Evolutionary conservation across 1,284 basidiomycete genomes (phyloP), one percentile per base, ranked within the genome.

Genomic region (Mycosarcoma mackinlayi): DNA sequence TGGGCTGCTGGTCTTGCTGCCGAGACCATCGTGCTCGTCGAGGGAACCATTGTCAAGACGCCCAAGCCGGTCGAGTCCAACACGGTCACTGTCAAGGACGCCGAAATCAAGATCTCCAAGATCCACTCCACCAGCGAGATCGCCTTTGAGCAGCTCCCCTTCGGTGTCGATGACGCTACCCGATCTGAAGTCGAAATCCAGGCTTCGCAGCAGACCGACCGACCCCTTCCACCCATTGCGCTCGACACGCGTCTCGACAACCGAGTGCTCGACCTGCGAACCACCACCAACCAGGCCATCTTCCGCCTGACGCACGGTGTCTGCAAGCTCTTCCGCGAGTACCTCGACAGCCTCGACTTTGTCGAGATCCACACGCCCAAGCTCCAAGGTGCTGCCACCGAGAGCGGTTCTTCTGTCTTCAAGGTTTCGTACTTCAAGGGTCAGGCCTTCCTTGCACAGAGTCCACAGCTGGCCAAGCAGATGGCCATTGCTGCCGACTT

Each of bases 401-500:
- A 98, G 85, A 93, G 91, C 31, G 96, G 96, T 13, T 92, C 96
- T 18, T 92, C 91, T 31, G 96, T 99, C 35, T 99, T 99, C 88
- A 94, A 94, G 86, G 93, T 99, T 50, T 88, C 88, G 80, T 99
- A 99, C 85, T 99, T 98, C 86, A 97, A 98, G 91, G 92, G 92
- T 34, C 88, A 85, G 72, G 96, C 96, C 1, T 98, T 88, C 86
- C 88, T 99, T 25, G 96, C 96, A 7, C 96, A 99, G 84, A 93
- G 91, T 45, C 96, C 96, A 39, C 96, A 99, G 84, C 87, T 98
- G 14, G 92, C 93, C 46, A 99, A 99, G 85, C 96, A 99, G 85
- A 98, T 98, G 96, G 93, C 92, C 62, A 98, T 99, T 76, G 93
- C 95, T 31, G 93, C 93, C 64, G 96, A 98, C 85, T 94, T 98